Conservation (phyloP, 139 green algal genomes). For the Pseudopediastrum boryanum region DNA sequence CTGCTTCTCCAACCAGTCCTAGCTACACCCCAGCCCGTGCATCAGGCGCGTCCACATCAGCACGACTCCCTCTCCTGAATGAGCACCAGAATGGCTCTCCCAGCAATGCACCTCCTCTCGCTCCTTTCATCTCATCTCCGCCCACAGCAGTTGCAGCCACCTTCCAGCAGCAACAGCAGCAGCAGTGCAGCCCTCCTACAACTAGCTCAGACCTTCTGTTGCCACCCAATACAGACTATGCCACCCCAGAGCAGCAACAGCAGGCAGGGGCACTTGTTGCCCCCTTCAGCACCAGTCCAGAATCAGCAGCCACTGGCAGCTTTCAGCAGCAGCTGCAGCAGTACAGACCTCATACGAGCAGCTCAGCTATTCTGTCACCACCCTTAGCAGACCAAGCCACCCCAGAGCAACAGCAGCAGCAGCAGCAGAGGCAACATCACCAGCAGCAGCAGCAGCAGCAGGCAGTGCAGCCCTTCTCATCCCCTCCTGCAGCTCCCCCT, state of each 20-base stretch:
- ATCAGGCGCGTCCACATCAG: background rate
- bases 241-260: background rate
- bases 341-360: background rate
- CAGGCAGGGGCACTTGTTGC: background rate
- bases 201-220: background rate
- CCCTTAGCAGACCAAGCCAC: too few species aligned
- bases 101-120: too few species aligned
- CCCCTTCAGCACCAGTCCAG: background rate
- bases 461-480: background rate
- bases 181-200: background rate
- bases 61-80: background rate
- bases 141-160: background rate
- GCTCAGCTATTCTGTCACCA: background rate
- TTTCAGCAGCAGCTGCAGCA: background rate
- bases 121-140: background rate
- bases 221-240: background rate
- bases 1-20: background rate
- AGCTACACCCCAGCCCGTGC: background rate
- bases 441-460: slow-evolving; percentile 1
- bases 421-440: background rate
- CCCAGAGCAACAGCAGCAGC: background rate
- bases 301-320: background rate
- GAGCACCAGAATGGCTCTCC: background rate
- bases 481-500: too few species aligned
- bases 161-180: background rate